Evolutionary conservation across 495 filamentous ascomycete species (phyloP).

Genomic region (Cairneyella variabilis): DNA sequence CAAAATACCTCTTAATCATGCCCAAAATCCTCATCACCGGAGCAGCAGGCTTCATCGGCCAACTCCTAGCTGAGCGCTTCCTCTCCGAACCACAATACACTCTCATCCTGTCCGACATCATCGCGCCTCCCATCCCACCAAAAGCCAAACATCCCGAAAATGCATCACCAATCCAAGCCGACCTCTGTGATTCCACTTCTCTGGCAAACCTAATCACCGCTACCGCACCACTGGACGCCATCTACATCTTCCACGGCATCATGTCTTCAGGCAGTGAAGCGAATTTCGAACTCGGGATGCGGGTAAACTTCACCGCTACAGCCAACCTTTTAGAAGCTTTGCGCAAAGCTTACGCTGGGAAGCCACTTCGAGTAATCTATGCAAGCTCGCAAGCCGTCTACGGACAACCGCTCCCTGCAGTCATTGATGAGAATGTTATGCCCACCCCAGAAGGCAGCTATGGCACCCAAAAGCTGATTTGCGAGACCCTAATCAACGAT

Average conservation of each 20-base stretch:
- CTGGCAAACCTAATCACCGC: conserved; percentile 42
- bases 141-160: conserved; percentile 49
- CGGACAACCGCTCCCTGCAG: conserved; percentile 48
- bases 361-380: conserved; percentile 36
- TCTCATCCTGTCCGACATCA: conserved; percentile 23
- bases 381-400: conserved; percentile 58
- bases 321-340: conserved; percentile 60
- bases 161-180: conserved; percentile 51
- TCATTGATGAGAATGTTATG: conserved; percentile 52
- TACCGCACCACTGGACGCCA: conserved; percentile 49
- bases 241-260: conserved; percentile 82
- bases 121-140: conserved; percentile 42
- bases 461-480: conserved; percentile 75
- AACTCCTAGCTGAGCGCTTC: conserved; percentile 31
- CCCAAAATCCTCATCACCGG: conserved; percentile 41
- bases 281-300: conserved; percentile 67
- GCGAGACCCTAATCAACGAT: conserved; percentile 71
- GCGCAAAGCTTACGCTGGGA: conserved; percentile 36
- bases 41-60: conserved; percentile 41
- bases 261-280: conserved; percentile 77
- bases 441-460: conserved; percentile 70
- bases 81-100: conserved; percentile 21
- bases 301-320: conserved; percentile 73
- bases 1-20: no score
- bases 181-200: conserved; percentile 54